phyloP scores from a whole-genome alignment of 352 stramenopile genomes.

The Globisporangium mamillatum region DNA sequence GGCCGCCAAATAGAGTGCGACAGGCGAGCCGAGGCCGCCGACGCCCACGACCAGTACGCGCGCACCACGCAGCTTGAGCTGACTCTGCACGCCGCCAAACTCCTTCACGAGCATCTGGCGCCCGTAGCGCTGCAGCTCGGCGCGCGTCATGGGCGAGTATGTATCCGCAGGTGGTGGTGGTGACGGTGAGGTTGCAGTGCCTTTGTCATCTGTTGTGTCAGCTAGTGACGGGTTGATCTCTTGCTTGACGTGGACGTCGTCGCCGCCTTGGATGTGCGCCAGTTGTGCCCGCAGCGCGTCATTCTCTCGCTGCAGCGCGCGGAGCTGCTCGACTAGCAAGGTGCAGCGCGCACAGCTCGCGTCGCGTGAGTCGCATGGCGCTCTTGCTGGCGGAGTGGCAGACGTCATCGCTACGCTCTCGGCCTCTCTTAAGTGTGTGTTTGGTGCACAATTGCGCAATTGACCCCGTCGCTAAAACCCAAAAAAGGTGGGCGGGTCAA shows the following conservation, averaged over 20 bases:
- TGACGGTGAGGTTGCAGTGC: not conserved
- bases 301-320: constrained; percentile 16
- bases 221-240: not conserved
- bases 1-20: constrained; percentile 93
- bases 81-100: constrained; percentile 82
- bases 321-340: constrained; percentile 32
- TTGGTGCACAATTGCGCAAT: not conserved
- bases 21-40: constrained; percentile 94
- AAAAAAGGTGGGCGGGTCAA: not conserved
- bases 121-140: constrained; percentile 87
- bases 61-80: constrained; percentile 76
- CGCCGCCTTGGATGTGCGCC: not conserved
- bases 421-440: no score
- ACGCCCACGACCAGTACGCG: constrained; percentile 91
- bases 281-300: constrained; percentile 16
- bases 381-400: not conserved
- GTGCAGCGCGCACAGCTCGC: constrained; percentile 23
- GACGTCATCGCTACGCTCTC: not conserved
- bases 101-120: constrained; percentile 93
- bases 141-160: constrained; percentile 44
- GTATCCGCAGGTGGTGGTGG: not conserved
- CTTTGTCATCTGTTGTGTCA: not conserved
- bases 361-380: not conserved
- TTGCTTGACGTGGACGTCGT: not conserved
- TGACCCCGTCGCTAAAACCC: not conserved